These are phyloP conservation scores for Ceratocystis alfenasii DNA, from an alignment of 2,329 filamentous ascomycete genomes.

Conservation along the genomic window DNA sequence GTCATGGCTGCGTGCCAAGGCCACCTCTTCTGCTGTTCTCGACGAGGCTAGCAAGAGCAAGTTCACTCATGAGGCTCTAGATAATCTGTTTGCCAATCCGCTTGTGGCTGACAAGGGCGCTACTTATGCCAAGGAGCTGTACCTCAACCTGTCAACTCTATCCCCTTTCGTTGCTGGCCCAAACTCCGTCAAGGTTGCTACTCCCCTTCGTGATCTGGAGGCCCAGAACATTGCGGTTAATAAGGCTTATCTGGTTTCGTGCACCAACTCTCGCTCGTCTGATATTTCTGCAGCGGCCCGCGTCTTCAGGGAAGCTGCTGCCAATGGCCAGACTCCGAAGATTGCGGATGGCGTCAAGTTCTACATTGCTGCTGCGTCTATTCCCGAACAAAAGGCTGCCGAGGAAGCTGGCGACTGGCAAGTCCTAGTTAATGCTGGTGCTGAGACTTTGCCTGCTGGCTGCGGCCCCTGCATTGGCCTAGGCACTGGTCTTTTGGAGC, in stretches of 20 bases:
- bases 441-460: constrained; percentile 54
- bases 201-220: constrained; percentile 62
- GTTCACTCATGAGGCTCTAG: constrained; percentile 61
- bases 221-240: constrained; percentile 62
- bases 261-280: constrained; percentile 73
- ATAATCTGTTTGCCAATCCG: constrained; percentile 56
- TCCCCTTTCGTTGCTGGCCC: constrained; percentile 77
- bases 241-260: constrained; percentile 73
- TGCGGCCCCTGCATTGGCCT: constrained; percentile 84
- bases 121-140: constrained; percentile 70
- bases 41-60: constrained; percentile 37
- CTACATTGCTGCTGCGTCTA: constrained; percentile 80
- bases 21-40: constrained; percentile 56
- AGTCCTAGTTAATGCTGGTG: constrained; percentile 66
- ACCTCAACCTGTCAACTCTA: constrained; percentile 69
- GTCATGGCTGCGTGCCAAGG: constrained; percentile 65
- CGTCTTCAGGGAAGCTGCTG: constrained; percentile 71
- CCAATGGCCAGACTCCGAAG: constrained; percentile 52
- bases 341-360: constrained; percentile 67
- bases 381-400: constrained; percentile 61
- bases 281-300: constrained; percentile 72
- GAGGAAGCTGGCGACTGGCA: constrained; percentile 83
- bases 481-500: constrained; percentile 62
- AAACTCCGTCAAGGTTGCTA: constrained; percentile 81
- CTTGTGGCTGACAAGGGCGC: constrained; percentile 63